Percentiles rank a stretch among this genome's conserved stretches.
Evolutionary conservation across 2,329 filamentous ascomycete species (phyloP).

Genomic region (Aspergillus cejpii): DNA sequence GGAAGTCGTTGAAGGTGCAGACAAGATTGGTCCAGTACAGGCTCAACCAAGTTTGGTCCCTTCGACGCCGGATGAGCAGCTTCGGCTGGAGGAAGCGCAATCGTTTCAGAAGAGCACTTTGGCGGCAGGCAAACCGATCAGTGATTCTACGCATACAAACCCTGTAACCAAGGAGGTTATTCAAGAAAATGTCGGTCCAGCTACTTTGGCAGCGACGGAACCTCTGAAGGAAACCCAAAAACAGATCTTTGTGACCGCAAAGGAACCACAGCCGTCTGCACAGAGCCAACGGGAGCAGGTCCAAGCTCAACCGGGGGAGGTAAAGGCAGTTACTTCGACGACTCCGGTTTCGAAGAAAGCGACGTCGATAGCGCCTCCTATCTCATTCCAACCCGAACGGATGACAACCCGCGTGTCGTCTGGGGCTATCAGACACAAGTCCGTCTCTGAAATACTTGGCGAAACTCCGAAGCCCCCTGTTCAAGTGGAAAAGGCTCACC

Average conservation of each 20-base stretch:
- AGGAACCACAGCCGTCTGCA: constrained; percentile 13
- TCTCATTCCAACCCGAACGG: constrained; percentile 43
- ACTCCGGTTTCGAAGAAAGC: constrained; percentile 24
- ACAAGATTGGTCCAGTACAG: constrained; percentile 36
- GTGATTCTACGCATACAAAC: constrained; percentile 11
- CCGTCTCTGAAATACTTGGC: constrained; percentile 64
- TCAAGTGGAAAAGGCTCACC: constrained; percentile 31
- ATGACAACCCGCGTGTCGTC: constrained; percentile 66
- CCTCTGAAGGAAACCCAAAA: constrained; percentile 17
- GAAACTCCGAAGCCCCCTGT: constrained; percentile 45
- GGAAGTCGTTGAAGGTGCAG: constrained; percentile 44
- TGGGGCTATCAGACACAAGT: constrained; percentile 63
- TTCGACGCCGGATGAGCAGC: constrained; percentile 53
- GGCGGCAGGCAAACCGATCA: constrained; percentile 17
- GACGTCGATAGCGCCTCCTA: constrained; percentile 20
- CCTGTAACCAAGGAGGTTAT: constrained; percentile 25
- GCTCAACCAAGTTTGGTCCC: constrained; percentile 32
- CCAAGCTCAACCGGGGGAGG: constrained; percentile 10
- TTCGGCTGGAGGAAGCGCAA: constrained; percentile 51
- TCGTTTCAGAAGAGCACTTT: constrained; percentile 27
- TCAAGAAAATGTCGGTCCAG: constrained; percentile 18
- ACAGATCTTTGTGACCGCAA: constrained; percentile 2
- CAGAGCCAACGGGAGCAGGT: constrained; percentile 10
- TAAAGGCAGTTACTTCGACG: constrained; percentile 10
- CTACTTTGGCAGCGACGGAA: constrained; percentile 11